Base-by-base conservation (phyloP, 306 rosid species). In the Hippophae tibetana region DNA sequence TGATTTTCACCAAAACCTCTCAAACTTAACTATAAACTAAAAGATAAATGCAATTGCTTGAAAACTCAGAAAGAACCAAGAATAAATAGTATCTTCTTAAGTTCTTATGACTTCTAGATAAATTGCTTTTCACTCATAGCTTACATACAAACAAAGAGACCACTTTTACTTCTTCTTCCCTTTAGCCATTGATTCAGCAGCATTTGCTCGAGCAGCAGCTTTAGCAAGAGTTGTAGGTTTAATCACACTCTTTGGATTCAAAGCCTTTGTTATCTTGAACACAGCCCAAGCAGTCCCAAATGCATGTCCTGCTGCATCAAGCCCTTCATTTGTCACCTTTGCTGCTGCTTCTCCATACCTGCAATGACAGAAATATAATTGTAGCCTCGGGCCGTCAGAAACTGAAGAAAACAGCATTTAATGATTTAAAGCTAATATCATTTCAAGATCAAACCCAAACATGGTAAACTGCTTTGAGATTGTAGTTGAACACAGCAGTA, bases 241-340 rank as follows among this genome's bases (percentile, higher is more conserved):
- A 60, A 90, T n/a, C 2, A 69, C 86, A 43, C 90, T 81, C 80
- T 77, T 84, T 0, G 94, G 95, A 60, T 90, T 90, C 4, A 90
- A 66, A 58, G 95, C 97, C 47, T 81, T 86, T 10, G 94, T 79
- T 10, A 90, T 69, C 72, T 90, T 90, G 65, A 86, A 86, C 26
- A 86, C 97, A 0, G 97, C 84, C 97, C 94, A 90, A 5, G 94
- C 97, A 7, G 90, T 73, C 61, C 97, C 97, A 40, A 90, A 27
- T 1, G 89, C 97, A 65, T 86, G 78, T 52, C 97, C 97, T 55
- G 97, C 95, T 0, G 97, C 94, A 1, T 54, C 90, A 31, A 90
- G 64, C 5, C 97, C 97, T 78, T 82, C 89, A 52, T 81, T 84
- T n/a, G 95, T 84, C 18, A 60, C 85, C 64, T 72, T 6, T 0